These are phyloP conservation scores for Chlamydomonas schloesseri DNA, from an alignment of 139 green algal genomes.

Conservation along the genomic window DNA sequence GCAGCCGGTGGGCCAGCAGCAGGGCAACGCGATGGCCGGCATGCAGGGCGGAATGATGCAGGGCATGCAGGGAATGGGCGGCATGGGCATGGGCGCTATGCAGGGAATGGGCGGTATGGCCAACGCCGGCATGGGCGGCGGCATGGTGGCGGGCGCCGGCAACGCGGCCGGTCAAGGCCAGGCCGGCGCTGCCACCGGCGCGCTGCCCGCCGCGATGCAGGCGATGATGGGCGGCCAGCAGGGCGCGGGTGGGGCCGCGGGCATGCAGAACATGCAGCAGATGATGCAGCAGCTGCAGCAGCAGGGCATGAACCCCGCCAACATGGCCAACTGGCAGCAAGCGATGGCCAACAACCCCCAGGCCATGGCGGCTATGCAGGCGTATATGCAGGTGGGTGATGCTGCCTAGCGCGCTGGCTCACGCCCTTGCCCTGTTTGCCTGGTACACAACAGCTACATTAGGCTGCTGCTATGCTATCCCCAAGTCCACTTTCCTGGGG, in stretches of 20 bases:
- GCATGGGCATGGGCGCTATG: background rate
- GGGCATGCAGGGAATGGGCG: background rate
- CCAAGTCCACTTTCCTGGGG: too few relatives aligned
- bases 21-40: background rate
- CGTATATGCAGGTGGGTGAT: constrained; percentile 35
- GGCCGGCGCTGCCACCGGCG: background rate
- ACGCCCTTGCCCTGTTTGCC: too few relatives aligned
- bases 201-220: background rate
- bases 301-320: constrained; percentile 23
- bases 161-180: background rate
- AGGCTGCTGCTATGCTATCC: too few relatives aligned
- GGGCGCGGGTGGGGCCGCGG: background rate
- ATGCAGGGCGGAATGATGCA: background rate
- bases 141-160: constrained; percentile 4
- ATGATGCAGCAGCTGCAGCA: constrained; percentile 20
- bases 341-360: constrained; percentile 6
- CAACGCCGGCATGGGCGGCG: background rate
- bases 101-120: constrained; percentile 1
- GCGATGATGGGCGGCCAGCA: constrained; percentile 22
- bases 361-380: constrained; percentile 28
- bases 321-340: background rate
- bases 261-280: background rate
- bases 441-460: too few relatives aligned
- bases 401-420: too few relatives aligned
- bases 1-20: background rate